These are phyloP conservation scores for Tylopilus rubrobrunneus DNA, from an alignment of 768 basidiomycete species.

Conservation along the genomic window DNA sequence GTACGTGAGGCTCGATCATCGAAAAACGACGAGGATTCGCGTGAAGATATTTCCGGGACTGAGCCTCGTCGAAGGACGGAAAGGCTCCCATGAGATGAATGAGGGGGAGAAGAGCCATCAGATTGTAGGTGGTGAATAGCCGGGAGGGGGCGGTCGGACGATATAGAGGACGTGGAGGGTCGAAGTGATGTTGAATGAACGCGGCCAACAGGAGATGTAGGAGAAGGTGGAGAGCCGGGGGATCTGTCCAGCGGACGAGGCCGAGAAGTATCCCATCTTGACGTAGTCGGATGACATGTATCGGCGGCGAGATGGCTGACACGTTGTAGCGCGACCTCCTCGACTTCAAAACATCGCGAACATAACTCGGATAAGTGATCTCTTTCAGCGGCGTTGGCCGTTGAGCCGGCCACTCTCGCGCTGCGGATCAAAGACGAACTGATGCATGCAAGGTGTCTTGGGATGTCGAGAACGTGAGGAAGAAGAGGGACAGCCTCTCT, in stretches of 20 bases:
- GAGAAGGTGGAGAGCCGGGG: constrained; percentile 17
- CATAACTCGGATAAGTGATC: constrained; percentile 53
- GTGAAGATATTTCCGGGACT: constrained; percentile 22
- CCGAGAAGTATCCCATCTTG: constrained; percentile 16
- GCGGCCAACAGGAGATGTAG: constrained; percentile 15
- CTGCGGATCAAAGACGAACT: constrained; percentile 73
- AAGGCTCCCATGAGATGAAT: constrained; percentile 5
- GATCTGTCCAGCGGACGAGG: not conserved
- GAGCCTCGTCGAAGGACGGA: constrained; percentile 25
- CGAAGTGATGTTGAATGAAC: constrained; percentile 30
- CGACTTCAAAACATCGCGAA: constrained; percentile 61
- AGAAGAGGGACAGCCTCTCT: constrained; percentile 69
- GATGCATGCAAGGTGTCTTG: constrained; percentile 72
- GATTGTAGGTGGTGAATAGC: not conserved
- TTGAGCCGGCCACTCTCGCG: constrained; percentile 41
- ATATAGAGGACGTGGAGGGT: constrained; percentile 49
- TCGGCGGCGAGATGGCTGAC: constrained; percentile 55
- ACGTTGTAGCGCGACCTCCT: constrained; percentile 61
- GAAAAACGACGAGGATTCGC: constrained; percentile 6
- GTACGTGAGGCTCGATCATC: constrained; percentile 21
- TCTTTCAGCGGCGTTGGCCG: constrained; percentile 29
- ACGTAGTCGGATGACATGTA: constrained; percentile 10
- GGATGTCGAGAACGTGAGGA: constrained; percentile 74
- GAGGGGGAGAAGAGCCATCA: not conserved
- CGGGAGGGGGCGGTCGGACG: constrained; percentile 21